Percentiles rank a stretch among this genome's conserved stretches.
These are phyloP conservation scores for Scedosporium boydii DNA, from an alignment of 2,329 filamentous ascomycete genomes.

Conservation along the genomic window DNA sequence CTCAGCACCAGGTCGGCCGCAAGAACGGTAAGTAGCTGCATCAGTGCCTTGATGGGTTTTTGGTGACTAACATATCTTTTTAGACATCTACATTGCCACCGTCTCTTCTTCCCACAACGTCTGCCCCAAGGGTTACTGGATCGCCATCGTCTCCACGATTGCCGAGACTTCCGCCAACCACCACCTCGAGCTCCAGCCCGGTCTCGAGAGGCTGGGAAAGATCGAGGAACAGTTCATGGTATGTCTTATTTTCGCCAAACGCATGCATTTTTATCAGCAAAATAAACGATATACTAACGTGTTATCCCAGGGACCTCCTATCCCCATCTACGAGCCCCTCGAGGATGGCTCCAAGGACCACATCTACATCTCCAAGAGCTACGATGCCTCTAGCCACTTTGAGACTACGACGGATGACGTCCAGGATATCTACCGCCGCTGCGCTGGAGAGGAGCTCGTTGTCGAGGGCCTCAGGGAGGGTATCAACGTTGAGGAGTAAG, in stretches of 20 bases:
- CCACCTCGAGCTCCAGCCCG: slow-evolving; percentile 87
- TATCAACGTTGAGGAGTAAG: slow-evolving; percentile 56
- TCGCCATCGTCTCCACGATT: slow-evolving; percentile 96
- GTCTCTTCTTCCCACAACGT: slow-evolving; percentile 96
- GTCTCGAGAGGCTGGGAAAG: slow-evolving; percentile 81
- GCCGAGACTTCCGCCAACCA: slow-evolving; percentile 87
- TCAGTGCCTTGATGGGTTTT: neutral
- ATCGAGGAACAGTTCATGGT: slow-evolving; percentile 98
- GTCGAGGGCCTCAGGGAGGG: slow-evolving; percentile 82
- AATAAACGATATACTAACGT: neutral
- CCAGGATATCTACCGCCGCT: slow-evolving; percentile 81
- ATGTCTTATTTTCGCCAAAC: slow-evolving; percentile 14
- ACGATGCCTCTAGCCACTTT: slow-evolving; percentile 96
- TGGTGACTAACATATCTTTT: too few relatives aligned
- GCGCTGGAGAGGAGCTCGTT: slow-evolving; percentile 73
- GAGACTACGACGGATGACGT: slow-evolving; percentile 90
- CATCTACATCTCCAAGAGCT: slow-evolving; percentile 97
- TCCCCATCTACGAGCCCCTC: slow-evolving; percentile 86
- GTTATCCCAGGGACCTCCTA: slow-evolving; percentile 55
- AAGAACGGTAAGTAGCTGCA: slow-evolving; percentile 66
- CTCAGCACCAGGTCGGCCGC: slow-evolving; percentile 91
- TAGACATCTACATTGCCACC: slow-evolving; percentile 93
- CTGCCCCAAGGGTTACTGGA: slow-evolving; percentile 97
- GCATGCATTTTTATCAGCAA: neutral
- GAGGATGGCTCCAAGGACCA: slow-evolving; percentile 77